Conservation (phyloP, 768 basidiomycete genomes). For the Mycena filopes region DNA sequence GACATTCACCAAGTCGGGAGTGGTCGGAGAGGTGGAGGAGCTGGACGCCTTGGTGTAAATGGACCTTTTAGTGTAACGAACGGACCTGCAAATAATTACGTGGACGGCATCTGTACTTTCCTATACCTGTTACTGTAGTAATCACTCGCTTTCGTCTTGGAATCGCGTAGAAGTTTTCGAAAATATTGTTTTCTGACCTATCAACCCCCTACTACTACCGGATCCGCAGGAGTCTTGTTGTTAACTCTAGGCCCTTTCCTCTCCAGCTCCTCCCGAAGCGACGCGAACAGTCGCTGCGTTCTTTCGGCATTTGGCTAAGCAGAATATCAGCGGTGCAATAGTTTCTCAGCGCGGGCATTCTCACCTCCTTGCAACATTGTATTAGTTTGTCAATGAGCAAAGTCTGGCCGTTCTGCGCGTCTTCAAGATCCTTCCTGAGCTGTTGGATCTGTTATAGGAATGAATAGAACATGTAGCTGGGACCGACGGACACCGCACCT, state of each 20-base stretch:
- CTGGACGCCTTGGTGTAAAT: constrained; percentile 72
- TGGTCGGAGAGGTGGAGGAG: constrained; percentile 72
- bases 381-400: constrained; percentile 87
- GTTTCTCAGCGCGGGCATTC: constrained; percentile 34
- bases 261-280: constrained; percentile 86
- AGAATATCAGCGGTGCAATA: not conserved
- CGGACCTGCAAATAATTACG: constrained; percentile 35
- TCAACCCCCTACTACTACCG: constrained; percentile 55
- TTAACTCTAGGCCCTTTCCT: constrained; percentile 64
- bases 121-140: constrained; percentile 29
- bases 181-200: constrained; percentile 30
- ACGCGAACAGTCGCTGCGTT: constrained; percentile 82
- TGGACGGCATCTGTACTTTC: constrained; percentile 34
- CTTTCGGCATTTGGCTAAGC: constrained; percentile 86
- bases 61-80: constrained; percentile 17
- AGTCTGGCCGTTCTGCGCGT: constrained; percentile 81
- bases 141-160: constrained; percentile 27
- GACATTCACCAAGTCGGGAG: constrained; percentile 79
- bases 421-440: constrained; percentile 80
- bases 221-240: constrained; percentile 57
- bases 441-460: constrained; percentile 63
- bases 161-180: constrained; percentile 13
- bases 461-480: constrained; percentile 32
- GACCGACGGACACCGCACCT: constrained; percentile 59
- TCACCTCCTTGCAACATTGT: constrained; percentile 88